A percentile compares a stretch with the other conserved stretches of the same genome.
phyloP scores from a whole-genome alignment of 139 green algal genomes.

The Closterium sp. region DNA sequence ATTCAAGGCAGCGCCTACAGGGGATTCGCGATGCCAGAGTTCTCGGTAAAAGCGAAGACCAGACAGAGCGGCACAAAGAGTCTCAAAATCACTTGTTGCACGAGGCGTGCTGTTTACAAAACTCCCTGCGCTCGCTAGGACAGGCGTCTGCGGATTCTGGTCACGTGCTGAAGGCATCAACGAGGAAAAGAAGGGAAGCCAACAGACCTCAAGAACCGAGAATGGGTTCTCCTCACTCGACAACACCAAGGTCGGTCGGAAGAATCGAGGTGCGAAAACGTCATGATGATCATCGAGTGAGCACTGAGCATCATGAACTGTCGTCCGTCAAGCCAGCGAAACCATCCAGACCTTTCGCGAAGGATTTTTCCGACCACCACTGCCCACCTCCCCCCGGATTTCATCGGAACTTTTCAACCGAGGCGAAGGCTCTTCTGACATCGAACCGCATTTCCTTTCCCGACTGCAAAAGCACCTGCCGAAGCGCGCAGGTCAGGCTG shows the following conservation, averaged over 20 bases:
- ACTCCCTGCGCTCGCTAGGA: background rate
- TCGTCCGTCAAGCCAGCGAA: too few species aligned
- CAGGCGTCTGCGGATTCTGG: background rate
- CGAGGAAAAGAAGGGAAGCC: background rate
- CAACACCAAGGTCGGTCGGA: background rate
- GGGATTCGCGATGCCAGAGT: background rate
- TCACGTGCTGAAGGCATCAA: too few species aligned
- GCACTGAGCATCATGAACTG: too few species aligned
- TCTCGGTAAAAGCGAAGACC: background rate
- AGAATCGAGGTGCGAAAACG: background rate
- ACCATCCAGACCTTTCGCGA: too few species aligned
- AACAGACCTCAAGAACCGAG: background rate
- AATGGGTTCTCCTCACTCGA: background rate
- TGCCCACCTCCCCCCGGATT: too few species aligned
- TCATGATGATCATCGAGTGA: too few species aligned
- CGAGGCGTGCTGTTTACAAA: background rate
- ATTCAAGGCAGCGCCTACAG: background rate
- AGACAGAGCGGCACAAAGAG: too few species aligned
- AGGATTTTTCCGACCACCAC: too few species aligned
- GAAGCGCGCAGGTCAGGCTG: too few species aligned
- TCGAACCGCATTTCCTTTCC: background rate
- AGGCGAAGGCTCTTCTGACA: too few species aligned
- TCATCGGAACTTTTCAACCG: too few species aligned
- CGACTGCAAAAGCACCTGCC: background rate
- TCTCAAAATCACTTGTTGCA: background rate